Conservation (phyloP, 768 basidiomycete species). For the Udeniomyces megalosporus region DNA sequence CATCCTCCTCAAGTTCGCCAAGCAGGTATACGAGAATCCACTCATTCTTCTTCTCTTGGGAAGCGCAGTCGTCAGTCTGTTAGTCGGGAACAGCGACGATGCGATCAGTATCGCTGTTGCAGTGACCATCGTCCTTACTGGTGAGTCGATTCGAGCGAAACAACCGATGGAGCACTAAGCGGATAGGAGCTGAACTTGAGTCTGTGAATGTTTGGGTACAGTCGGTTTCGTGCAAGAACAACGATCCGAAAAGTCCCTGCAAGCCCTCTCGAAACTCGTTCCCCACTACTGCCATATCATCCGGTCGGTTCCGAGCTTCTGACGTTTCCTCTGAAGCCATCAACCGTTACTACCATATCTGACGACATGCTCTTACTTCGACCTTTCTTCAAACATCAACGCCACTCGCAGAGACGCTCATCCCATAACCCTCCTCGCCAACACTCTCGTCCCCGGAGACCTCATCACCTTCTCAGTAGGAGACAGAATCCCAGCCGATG, state of each 20-base stretch:
- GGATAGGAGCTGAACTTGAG: not conserved
- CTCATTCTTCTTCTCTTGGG: slow-evolving; percentile 77
- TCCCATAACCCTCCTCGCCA: slow-evolving; percentile 68
- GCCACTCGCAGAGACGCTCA: slow-evolving; percentile 44
- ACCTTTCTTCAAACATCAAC: slow-evolving; percentile 12
- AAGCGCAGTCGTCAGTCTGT: slow-evolving; percentile 70
- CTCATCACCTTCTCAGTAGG: slow-evolving; percentile 76
- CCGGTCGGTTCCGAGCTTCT: slow-evolving; percentile 36
- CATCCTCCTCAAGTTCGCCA: slow-evolving; percentile 68
- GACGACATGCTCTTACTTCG: not conserved
- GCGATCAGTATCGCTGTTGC: slow-evolving; percentile 84
- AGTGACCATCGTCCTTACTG: slow-evolving; percentile 80
- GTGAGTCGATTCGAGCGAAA: too few species aligned
- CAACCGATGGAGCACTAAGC: not conserved
- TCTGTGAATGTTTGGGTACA: slow-evolving; percentile 16
- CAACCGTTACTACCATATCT: too few species aligned
- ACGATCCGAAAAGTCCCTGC: slow-evolving; percentile 81
- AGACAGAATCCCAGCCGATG: slow-evolving; percentile 85
- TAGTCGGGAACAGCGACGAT: slow-evolving; percentile 93
- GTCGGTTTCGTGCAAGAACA: slow-evolving; percentile 94
- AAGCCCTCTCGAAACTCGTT: slow-evolving; percentile 63
- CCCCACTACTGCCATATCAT: slow-evolving; percentile 90
- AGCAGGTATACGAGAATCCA: slow-evolving; percentile 90
- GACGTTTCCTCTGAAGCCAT: too few species aligned
- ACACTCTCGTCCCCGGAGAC: slow-evolving; percentile 92